Evolutionary conservation across 2,329 filamentous ascomycete genomes (phyloP).

Genomic region (Orbilia quercus): DNA sequence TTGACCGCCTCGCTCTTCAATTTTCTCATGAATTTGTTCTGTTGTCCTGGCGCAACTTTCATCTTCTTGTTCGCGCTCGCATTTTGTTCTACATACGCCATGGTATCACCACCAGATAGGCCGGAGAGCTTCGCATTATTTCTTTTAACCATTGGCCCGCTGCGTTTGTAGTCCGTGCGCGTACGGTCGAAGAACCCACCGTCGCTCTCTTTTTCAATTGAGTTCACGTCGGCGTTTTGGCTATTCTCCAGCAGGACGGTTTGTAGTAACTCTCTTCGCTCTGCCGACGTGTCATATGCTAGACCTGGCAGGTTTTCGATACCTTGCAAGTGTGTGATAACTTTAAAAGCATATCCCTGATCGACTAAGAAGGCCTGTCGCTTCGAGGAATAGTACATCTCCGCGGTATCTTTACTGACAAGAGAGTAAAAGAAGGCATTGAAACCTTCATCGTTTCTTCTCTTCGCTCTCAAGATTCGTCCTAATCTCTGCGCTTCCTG

Average conservation of each 20-base stretch:
- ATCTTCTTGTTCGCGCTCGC: conserved; percentile 76
- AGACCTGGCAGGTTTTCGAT: conserved; percentile 85
- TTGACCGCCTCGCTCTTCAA: conserved; percentile 51
- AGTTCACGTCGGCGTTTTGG: conserved; percentile 80
- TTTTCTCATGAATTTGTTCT: conserved; percentile 55
- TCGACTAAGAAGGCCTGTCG: conserved; percentile 96
- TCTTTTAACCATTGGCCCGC: conserved; percentile 63
- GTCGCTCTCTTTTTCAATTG: conserved; percentile 77
- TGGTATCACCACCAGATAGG: conserved; percentile 89
- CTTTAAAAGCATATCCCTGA: conserved; percentile 98
- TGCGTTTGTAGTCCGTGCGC: conserved; percentile 68
- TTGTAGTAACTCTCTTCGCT: conserved; percentile 85
- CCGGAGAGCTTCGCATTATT: conserved; percentile 87
- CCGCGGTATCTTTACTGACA: conserved; percentile 95
- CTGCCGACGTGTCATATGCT: conserved; percentile 80
- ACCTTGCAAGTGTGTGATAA: conserved; percentile 93
- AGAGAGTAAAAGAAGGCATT: conserved; percentile 99
- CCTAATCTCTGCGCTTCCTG: conserved; percentile 95
- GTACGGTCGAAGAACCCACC: conserved; percentile 68
- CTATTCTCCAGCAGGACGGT: conserved; percentile 76
- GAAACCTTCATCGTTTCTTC: conserved; percentile 96
- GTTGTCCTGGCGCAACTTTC: conserved; percentile 69
- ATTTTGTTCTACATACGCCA: conserved; percentile 93
- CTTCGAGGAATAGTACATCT: conserved; percentile 98
- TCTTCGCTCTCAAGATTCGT: conserved; percentile 91